Evolutionary conservation across 1,139 yeast genomes (phyloP), one percentile per base, ranked within the genome.

Genomic region (Geotrichum klebahnii): DNA sequence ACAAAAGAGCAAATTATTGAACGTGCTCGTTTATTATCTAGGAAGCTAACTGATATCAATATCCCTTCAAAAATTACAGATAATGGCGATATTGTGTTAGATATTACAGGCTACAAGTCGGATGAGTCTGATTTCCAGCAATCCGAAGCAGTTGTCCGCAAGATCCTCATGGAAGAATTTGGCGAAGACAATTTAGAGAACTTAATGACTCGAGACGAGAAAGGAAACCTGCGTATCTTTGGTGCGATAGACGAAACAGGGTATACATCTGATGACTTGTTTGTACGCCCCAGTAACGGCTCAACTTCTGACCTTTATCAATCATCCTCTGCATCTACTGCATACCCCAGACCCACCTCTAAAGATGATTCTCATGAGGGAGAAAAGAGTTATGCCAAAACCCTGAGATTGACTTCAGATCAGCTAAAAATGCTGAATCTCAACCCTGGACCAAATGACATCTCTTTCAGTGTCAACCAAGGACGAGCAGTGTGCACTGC

Each of bases 61-160:
- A 90, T 92, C 36, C 97, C 97, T 1, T 83, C 95, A 19, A 88
- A 83, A 59, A 78, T 90, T 38, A 95, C 88, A 57, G 82, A 84
- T 57, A 87, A 88, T 61, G 98, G 98, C 10, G 96, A 90, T 63
- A 76, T 94, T 62, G 79, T 90, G 43, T 72, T 94, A 45, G 99
- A 94, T 69, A 87, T 92, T 83, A 95, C 89, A 60, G 99, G 99
- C 23, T 94, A 94, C 69, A 92, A 90, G 68, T 86, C 96, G 31
- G 87, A 84, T 59, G 79, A 81, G 57, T 87, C 84, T 62, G 69
- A 69, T 41, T 61, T 68, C 35, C 59, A 65, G 42, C 69, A 64
- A 42, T 61, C 74, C 4, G 76, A 72, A 48, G 82, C 81, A 52
- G 73, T 84, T 44, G 79, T 92, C 55, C 81, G 82, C 59, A 81